Evolutionary conservation across 2,329 filamentous ascomycete species (phyloP).

Genomic region (Hypoxylon rubiginosum): DNA sequence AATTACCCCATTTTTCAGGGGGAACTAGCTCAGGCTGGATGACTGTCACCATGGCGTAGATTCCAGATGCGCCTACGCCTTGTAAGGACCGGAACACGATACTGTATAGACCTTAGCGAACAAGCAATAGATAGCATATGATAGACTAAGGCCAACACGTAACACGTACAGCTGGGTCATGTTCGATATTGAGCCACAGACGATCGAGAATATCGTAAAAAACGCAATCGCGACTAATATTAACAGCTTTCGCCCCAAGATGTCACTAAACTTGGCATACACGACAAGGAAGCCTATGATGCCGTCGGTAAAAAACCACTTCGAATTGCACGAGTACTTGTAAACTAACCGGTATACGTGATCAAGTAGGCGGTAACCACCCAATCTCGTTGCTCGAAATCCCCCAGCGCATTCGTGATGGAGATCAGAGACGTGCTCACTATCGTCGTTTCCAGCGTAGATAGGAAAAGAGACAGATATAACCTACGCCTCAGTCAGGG

Average conservation of each 20-base stretch:
- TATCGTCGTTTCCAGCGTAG: conserved; percentile 63
- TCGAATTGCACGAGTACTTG: background rate
- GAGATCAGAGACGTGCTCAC: conserved; percentile 65
- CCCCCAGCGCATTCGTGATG: conserved; percentile 54
- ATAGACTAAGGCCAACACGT: background rate
- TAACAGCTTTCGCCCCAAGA: conserved; percentile 59
- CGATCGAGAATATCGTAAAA: conserved; percentile 58
- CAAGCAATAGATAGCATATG: background rate
- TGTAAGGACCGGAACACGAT: conserved; percentile 58
- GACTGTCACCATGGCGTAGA: conserved; percentile 59
- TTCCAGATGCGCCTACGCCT: conserved; percentile 62
- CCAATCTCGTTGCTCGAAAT: conserved; percentile 52
- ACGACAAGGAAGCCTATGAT: conserved; percentile 56
- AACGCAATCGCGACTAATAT: conserved; percentile 54
- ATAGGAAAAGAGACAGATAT: conserved; percentile 56
- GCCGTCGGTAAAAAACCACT: background rate
- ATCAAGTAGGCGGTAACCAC: conserved; percentile 64
- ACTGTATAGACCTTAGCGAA: conserved; percentile 7
- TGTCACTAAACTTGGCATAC: conserved; percentile 60
- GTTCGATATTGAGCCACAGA: conserved; percentile 55
- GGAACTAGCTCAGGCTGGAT: conserved; percentile 55
- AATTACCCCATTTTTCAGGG: conserved; percentile 51
- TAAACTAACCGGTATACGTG: conserved; percentile 59
- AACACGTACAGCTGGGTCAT: conserved; percentile 51
- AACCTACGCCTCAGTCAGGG: conserved; percentile 31